Conservation (phyloP, 371 early-diverging fungal genomes). For the Lichtheimia corymbifera region DNA sequence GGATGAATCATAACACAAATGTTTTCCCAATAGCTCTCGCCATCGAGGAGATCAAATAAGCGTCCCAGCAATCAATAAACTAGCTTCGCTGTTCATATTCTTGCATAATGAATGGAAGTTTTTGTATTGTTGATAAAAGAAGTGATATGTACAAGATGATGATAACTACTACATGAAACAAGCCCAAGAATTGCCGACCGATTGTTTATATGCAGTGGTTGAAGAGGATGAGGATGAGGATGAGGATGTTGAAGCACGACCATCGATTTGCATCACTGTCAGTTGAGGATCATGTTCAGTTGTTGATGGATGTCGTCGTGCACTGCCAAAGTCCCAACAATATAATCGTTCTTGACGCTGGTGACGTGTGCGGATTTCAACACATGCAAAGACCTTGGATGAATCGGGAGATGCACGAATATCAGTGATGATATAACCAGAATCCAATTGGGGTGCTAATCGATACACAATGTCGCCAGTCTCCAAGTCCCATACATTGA, state of each 20-base stretch:
- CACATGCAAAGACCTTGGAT: conserved; percentile 27
- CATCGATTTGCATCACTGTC: conserved; percentile 18
- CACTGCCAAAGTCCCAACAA: conserved; percentile 39
- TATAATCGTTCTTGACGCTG: conserved; percentile 28
- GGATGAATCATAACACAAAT: neutral
- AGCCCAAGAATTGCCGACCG: conserved; percentile 38
- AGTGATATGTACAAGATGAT: neutral
- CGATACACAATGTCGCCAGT: conserved; percentile 50
- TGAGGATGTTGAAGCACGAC: neutral
- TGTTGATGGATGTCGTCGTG: neutral
- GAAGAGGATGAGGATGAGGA: neutral
- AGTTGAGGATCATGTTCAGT: conserved; percentile 13
- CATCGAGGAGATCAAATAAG: conserved; percentile 42
- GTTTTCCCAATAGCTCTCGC: conserved; percentile 28
- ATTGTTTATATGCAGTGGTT: conserved; percentile 10
- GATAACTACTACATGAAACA: conserved; percentile 28
- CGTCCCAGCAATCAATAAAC: neutral
- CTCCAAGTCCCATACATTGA: conserved; percentile 61
- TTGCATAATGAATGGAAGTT: neutral
- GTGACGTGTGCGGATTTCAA: conserved; percentile 27
- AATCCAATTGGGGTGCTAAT: conserved; percentile 24
- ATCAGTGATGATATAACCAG: conserved; percentile 38
- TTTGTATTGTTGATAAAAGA: neutral
- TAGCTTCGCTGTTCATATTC: neutral
- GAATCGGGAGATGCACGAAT: conserved; percentile 25